Evolutionary conservation across 345 rosid species (phyloP), one percentile per base, ranked within the genome.

Genomic region (Dimocarpus longan): DNA sequence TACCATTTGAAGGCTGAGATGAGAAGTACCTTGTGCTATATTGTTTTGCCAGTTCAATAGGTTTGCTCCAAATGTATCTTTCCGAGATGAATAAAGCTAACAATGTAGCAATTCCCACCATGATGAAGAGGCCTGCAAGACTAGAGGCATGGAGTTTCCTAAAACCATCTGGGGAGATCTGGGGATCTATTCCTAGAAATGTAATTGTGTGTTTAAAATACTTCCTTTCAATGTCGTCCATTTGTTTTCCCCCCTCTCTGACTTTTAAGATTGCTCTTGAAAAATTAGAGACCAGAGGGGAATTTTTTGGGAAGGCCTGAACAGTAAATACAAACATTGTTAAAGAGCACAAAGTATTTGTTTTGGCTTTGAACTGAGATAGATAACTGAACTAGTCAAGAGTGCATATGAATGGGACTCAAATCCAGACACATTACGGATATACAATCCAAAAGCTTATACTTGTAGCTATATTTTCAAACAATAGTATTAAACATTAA

Each of bases 91-190:
- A 2, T 3, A 79, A 18, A 0, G 86, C 78, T 8, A 62, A 70
- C 32, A 84, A 0, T 5, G 80, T 26, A 37, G 70, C 68, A 1
- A 54, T 22, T 18, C 78, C 77, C 5, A 70, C 66, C 6, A 78
- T 28, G 65, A 84, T 57, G 78, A 78, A 84, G 19, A 84, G 84
- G 21, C 86, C 86, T 5, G 75, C 79, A 0, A 84, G 81, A 59
- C 75, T 84, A 13, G 43, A 70, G 37, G 73, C 60, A 9, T 32
- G 37, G 43, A 80, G 82, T 3, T 54, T 54, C 5, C 75, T 80
- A 18, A 54, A 24, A 26, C 6, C 60, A 2, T 50, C 74, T 5
- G 78, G 50, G 8, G 21, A 44, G n/a, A 62, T 48, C 3, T 46
- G 3, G 1, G 57, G 22, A 5, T 48, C 71, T 19, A 59, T 39